These are phyloP conservation scores for Trametes maxima DNA, from an alignment of 768 basidiomycete species.

Conservation along the genomic window DNA sequence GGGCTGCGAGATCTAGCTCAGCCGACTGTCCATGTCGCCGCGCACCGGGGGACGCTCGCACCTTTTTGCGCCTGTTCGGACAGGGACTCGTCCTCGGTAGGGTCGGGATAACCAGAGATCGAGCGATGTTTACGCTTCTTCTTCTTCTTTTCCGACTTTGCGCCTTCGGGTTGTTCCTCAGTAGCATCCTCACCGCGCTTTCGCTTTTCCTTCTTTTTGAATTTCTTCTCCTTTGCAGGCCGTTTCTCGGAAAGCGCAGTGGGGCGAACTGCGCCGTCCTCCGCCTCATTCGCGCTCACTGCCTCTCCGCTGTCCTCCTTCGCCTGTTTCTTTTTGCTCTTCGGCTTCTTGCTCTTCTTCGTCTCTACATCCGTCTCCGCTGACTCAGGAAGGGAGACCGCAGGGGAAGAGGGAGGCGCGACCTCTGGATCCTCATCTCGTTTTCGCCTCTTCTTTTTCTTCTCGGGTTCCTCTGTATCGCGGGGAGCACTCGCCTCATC, in stretches of 20 bases:
- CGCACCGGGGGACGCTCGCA: slow-evolving; percentile 23
- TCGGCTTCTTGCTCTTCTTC: slow-evolving; percentile 17
- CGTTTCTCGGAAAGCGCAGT: slow-evolving; percentile 8
- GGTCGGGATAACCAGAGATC: slow-evolving; percentile 32
- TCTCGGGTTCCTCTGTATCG: slow-evolving; percentile 10
- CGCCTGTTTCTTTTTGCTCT: slow-evolving; percentile 2
- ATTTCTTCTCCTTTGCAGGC: slow-evolving; percentile 9
- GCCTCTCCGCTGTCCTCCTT: background rate
- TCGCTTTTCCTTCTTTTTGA: slow-evolving; percentile 10
- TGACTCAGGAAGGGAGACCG: background rate
- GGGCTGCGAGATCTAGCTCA: slow-evolving; percentile 29
- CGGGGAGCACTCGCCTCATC: background rate
- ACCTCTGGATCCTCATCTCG: slow-evolving; percentile 8
- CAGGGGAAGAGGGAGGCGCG: background rate
- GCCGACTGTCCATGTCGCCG: background rate
- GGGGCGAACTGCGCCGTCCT: slow-evolving; percentile 3
- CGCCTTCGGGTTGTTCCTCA: background rate
- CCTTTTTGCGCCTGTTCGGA: slow-evolving; percentile 43
- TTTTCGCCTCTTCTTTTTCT: slow-evolving; percentile 28
- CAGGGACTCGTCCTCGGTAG: slow-evolving; percentile 37
- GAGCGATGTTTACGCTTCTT: slow-evolving; percentile 18
- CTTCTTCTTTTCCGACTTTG: background rate
- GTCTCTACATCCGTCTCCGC: slow-evolving; percentile 15
- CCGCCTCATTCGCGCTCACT: background rate
- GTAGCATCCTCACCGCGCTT: background rate